These are phyloP conservation scores for Alternaria sp. DNA, from an alignment of 2,329 filamentous ascomycete genomes.

Conservation along the genomic window DNA sequence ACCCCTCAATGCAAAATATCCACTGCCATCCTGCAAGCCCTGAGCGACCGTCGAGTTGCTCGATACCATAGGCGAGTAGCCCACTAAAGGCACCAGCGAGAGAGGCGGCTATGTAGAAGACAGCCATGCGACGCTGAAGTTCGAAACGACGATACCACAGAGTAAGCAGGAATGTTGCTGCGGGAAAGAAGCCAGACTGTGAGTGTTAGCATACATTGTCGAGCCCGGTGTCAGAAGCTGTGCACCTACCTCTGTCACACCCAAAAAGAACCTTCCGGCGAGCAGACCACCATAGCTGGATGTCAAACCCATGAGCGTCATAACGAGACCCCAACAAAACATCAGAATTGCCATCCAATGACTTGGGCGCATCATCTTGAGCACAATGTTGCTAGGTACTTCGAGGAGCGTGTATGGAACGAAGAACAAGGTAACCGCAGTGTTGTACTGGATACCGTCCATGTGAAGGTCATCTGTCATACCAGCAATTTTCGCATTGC, in stretches of 20 bases:
- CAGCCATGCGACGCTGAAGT: constrained; percentile 47
- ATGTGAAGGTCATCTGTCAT: constrained; percentile 52
- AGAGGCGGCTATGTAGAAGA: constrained; percentile 48
- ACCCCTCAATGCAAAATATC: constrained; percentile 43
- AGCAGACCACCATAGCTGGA: constrained; percentile 59
- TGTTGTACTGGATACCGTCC: constrained; percentile 51
- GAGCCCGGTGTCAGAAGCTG: background rate
- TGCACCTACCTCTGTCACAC: constrained; percentile 48
- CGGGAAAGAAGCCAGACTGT: constrained; percentile 68
- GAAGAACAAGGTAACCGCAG: constrained; percentile 53
- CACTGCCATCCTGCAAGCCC: constrained; percentile 47
- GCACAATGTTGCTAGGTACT: constrained; percentile 53
- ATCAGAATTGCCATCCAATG: constrained; percentile 54
- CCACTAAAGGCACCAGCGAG: constrained; percentile 49
- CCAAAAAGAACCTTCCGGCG: constrained; percentile 57
- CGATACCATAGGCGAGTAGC: constrained; percentile 47
- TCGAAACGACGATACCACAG: constrained; percentile 50
- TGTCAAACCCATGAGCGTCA: constrained; percentile 56
- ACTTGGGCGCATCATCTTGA: constrained; percentile 54
- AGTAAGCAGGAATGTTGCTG: constrained; percentile 61
- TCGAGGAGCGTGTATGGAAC: constrained; percentile 53
- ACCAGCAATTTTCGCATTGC: constrained; percentile 55
- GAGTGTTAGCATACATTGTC: constrained; percentile 18
- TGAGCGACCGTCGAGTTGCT: constrained; percentile 42
- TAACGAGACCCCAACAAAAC: constrained; percentile 54